phyloP scores from a whole-genome alignment of 2,329 filamentous ascomycete genomes.

The Atkinsonella hypoxylon region DNA sequence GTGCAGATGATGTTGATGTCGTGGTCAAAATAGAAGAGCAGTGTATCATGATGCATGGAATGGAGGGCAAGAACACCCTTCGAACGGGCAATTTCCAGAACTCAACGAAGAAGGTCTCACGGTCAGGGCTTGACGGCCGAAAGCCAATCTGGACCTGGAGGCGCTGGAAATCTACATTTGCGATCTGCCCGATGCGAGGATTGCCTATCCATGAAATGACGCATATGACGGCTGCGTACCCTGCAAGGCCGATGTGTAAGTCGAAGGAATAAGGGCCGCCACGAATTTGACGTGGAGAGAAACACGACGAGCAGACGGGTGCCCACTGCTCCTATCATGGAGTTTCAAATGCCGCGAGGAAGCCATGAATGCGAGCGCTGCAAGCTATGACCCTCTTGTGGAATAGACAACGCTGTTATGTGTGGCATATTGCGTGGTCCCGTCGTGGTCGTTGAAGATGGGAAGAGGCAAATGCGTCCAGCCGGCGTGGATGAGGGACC shows the following conservation, averaged over 20 bases:
- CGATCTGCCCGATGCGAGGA: slow-evolving; percentile 48
- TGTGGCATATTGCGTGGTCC: slow-evolving; percentile 60
- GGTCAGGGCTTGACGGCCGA: slow-evolving; percentile 41
- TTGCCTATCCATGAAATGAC: slow-evolving; percentile 55
- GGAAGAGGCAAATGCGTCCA: slow-evolving; percentile 56
- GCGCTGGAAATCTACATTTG: slow-evolving; percentile 43
- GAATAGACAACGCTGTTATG: slow-evolving; percentile 57
- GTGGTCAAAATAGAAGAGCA: slow-evolving; percentile 60
- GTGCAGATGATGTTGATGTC: slow-evolving; percentile 60
- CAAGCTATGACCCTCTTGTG: slow-evolving; percentile 55
- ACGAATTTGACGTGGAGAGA: slow-evolving; percentile 47
- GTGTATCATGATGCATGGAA: slow-evolving; percentile 53
- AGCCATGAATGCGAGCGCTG: slow-evolving; percentile 45
- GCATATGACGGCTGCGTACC: slow-evolving; percentile 55
- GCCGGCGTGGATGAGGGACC: slow-evolving; percentile 51
- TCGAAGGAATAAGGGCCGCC: slow-evolving; percentile 49
- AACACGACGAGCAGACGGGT: slow-evolving; percentile 52
- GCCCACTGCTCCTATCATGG: slow-evolving; percentile 50
- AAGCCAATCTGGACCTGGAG: slow-evolving; percentile 45
- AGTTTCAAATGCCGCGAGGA: slow-evolving; percentile 55
- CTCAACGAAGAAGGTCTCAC: slow-evolving; percentile 44
- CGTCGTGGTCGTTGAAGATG: slow-evolving; percentile 56
- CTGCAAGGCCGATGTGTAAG: slow-evolving; percentile 50
- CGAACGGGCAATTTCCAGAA: slow-evolving; percentile 49
- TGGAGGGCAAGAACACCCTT: slow-evolving; percentile 50